Evolutionary conservation across 108 stramenopile genomes (phyloP).

Genomic region (Fragilaria crotonensis): DNA sequence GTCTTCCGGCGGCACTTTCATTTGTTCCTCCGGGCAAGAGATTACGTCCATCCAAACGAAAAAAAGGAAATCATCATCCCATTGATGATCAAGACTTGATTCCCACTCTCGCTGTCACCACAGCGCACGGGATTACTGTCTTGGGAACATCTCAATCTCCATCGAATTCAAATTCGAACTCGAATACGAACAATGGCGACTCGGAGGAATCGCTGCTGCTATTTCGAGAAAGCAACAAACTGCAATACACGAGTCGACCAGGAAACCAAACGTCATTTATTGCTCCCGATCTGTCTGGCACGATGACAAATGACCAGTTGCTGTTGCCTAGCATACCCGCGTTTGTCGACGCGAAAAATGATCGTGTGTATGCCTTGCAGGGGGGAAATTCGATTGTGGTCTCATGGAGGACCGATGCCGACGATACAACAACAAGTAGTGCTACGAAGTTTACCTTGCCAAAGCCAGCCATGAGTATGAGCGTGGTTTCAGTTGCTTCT

Average conservation of each 20-base stretch:
- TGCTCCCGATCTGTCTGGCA: slow-evolving; percentile 1
- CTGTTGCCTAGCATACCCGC: slow-evolving; percentile 17
- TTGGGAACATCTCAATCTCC: slow-evolving; percentile 18
- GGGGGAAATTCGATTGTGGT: slow-evolving; percentile 19
- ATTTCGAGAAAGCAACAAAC: slow-evolving; percentile 1
- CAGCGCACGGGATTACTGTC: slow-evolving; percentile 22
- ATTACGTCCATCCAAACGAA: slow-evolving; percentile 18
- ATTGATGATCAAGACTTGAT: slow-evolving; percentile 6
- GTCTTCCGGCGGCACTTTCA: slow-evolving; percentile 10
- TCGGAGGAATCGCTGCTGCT: neutral
- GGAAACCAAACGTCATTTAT: slow-evolving; percentile 20
- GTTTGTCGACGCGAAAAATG: slow-evolving; percentile 26
- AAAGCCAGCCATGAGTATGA: too few relatives aligned
- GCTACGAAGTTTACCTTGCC: too few relatives aligned
- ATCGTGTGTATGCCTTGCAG: slow-evolving; percentile 30
- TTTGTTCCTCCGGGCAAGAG: slow-evolving; percentile 14
- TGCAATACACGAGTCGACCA: slow-evolving; percentile 26
- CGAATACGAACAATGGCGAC: neutral
- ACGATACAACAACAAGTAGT: too few relatives aligned
- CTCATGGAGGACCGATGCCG: too few relatives aligned
- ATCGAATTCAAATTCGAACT: too few relatives aligned
- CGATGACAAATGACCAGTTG: neutral
- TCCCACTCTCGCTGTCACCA: slow-evolving; percentile 19
- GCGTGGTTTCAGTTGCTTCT: too few relatives aligned
- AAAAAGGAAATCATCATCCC: slow-evolving; percentile 2